Conservation (phyloP, 2,329 filamentous ascomycete genomes). For the Lecanicillium sp. region DNA sequence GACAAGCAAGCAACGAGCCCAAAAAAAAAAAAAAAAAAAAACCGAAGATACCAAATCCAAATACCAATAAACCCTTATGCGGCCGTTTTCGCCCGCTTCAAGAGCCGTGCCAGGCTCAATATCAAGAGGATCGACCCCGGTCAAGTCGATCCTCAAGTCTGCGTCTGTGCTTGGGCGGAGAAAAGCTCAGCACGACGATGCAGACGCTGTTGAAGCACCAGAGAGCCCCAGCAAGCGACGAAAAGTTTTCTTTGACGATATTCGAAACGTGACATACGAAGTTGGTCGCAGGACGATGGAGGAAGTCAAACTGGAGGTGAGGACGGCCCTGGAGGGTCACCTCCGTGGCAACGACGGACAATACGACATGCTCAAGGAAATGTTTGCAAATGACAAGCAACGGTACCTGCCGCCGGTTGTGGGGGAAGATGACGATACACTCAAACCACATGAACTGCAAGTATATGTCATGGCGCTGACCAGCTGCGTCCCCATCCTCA, state of each 20-base stretch:
- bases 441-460: slow-evolving; percentile 47
- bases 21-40: background rate
- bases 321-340: slow-evolving; percentile 48
- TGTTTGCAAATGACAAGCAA: slow-evolving; percentile 44
- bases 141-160: slow-evolving; percentile 46
- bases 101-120: slow-evolving; percentile 24
- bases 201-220: slow-evolving; percentile 27
- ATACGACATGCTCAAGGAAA: slow-evolving; percentile 52
- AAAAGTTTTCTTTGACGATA: slow-evolving; percentile 51
- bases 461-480: slow-evolving; percentile 56
- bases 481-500: slow-evolving; percentile 50
- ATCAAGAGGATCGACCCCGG: slow-evolving; percentile 29
- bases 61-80: slow-evolving; percentile 15
- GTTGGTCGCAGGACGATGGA: slow-evolving; percentile 44
- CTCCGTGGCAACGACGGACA: slow-evolving; percentile 48
- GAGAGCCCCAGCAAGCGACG: slow-evolving; percentile 44
- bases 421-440: slow-evolving; percentile 37
- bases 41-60: background rate
- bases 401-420: slow-evolving; percentile 29
- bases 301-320: slow-evolving; percentile 47
- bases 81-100: slow-evolving; percentile 26
- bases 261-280: slow-evolving; percentile 47
- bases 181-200: slow-evolving; percentile 34
- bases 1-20: background rate
- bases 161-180: slow-evolving; percentile 35